A percentile compares a stretch with the other conserved stretches of the same genome.
Evolutionary conservation across 306 rosid species (phyloP).

Genomic region (Rosa chinensis): DNA sequence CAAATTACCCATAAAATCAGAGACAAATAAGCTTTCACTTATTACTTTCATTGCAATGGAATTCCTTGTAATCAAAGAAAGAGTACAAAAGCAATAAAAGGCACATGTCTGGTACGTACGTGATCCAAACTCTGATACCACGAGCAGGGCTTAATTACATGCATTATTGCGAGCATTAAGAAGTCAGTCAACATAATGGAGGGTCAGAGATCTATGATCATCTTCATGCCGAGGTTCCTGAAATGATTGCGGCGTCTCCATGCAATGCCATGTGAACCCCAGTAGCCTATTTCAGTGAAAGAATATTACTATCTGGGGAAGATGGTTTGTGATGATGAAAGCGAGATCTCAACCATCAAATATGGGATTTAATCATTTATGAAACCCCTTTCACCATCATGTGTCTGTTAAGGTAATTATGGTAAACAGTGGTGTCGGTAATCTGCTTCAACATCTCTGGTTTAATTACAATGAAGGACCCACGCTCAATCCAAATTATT

Average conservation of each 20-base stretch:
- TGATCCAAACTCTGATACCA: constrained; percentile 6
- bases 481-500: constrained; percentile 14
- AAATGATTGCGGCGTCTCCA: constrained; percentile 34
- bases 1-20: too few relatives aligned
- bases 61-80: background rate
- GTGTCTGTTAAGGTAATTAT: constrained; percentile 20
- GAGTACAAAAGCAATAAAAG: background rate
- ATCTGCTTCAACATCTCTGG: background rate
- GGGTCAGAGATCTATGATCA: constrained; percentile 12
- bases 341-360: background rate
- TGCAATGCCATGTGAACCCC: constrained; percentile 32
- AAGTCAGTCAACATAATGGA: constrained; percentile 24
- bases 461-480: constrained; percentile 11
- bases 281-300: background rate
- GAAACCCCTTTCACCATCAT: background rate
- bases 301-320: background rate
- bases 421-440: constrained; percentile 3
- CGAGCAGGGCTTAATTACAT: constrained; percentile 14
- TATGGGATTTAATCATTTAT: background rate
- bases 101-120: background rate
- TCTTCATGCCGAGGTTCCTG: constrained; percentile 14
- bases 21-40: too few relatives aligned
- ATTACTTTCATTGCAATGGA: background rate
- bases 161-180: background rate
- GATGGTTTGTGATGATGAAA: constrained; percentile 19